Evolutionary conservation across 768 basidiomycete species (phyloP), one percentile per base, ranked within the genome.

Genomic region (Calvatia gigantea): DNA sequence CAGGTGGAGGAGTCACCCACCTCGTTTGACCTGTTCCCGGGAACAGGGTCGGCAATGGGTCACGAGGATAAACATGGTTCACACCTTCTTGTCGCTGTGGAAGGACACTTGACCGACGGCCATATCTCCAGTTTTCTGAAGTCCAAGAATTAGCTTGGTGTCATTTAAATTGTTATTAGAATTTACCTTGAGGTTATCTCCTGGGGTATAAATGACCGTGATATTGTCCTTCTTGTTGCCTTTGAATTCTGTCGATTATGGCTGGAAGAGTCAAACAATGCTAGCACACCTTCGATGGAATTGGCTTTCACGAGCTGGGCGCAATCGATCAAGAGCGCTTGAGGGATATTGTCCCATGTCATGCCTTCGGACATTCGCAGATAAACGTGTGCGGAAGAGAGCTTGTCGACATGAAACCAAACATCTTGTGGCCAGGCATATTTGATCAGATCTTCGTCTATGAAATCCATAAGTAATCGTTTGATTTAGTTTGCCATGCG

Each of bases 351-450:
- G 5, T 98, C 94, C 92, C 94, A 98, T 28, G 75, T 69, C 78
- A 95, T 88, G n/a, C 73, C 75, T 2, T 83, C 81, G 0, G 90
- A 81, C 77, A 98, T 84, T 31, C 95, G 87, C n/a, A 98, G 75
- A 68, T 98, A 98, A 37, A 98, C 95, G 69, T 98, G 94, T 1
- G 95, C 94, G 2, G 94, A 97, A 0, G 93, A 96, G 27, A 98
- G 84, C 69, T 95, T 96, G 76, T 98, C 97, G 58, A 99, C 97
- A 70, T 98, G 97, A 61, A 98, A 97, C 92, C 91, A 92, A 51
- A 92, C 73, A 58, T 93, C 91, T 69, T 88, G 84, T 6, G 89
- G 87, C 87, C 87, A 89, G 6, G 89, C 94, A 64, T 93, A 97
- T 70, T 85, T 90, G 64, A 98, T 93, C 47, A 98, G 73, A 46